Evolutionary conservation across 2,329 filamentous ascomycete genomes (phyloP).

Genomic region (Chrysoporthe cubensis): DNA sequence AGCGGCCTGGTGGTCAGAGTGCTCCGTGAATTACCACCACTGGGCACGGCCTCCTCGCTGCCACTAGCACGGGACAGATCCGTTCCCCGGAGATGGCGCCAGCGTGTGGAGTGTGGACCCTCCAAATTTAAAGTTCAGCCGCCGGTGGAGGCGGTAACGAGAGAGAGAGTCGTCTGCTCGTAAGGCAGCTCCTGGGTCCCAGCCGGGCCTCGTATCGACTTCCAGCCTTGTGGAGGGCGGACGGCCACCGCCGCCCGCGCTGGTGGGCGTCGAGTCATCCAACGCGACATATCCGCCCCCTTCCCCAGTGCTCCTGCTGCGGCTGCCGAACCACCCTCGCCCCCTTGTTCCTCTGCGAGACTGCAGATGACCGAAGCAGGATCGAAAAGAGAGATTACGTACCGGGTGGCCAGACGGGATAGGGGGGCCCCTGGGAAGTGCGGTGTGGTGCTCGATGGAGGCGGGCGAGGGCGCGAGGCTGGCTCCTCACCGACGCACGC

Average conservation of each 20-base stretch:
- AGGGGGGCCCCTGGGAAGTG: no score
- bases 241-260: no score
- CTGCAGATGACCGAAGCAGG: no score
- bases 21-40: background rate
- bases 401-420: no score
- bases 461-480: background rate
- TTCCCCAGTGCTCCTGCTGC: background rate
- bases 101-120: conserved; percentile 6
- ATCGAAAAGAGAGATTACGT: no score
- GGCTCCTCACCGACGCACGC: no score
- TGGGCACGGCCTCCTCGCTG: background rate
- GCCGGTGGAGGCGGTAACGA: conserved; percentile 6
- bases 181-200: background rate
- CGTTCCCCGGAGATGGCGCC: conserved; percentile 4
- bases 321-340: background rate
- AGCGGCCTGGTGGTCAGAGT: background rate
- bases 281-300: background rate
- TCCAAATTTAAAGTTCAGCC: conserved; percentile 12
- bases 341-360: no score
- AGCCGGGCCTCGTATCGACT: no score
- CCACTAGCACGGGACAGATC: conserved; percentile 10
- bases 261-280: background rate
- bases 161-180: background rate
- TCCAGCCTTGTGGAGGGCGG: background rate
- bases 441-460: no score